Conservation (phyloP, 2,329 filamentous ascomycete species). For the Venturia carpophila region DNA sequence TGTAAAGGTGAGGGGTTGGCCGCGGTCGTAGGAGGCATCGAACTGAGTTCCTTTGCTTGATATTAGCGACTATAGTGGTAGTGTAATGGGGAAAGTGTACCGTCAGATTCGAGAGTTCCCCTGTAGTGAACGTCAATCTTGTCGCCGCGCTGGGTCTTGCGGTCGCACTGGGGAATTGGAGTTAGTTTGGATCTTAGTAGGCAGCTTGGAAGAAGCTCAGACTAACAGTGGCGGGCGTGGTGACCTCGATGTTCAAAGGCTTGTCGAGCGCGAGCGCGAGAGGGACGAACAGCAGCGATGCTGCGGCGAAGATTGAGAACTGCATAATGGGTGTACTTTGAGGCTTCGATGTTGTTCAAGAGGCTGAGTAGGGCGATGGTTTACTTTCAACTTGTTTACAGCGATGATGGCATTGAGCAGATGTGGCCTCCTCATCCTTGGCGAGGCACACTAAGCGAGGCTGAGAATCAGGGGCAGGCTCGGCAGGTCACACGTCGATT, state of each 20-base stretch:
- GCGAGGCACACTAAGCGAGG: background rate
- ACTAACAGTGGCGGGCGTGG: conserved; percentile 52
- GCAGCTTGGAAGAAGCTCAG: no score
- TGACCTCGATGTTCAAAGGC: conserved; percentile 68
- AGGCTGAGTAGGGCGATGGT: background rate
- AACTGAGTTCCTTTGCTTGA: conserved; percentile 50
- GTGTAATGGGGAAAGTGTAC: conserved; percentile 36
- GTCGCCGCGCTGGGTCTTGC: conserved; percentile 65
- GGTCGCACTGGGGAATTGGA: conserved; percentile 49
- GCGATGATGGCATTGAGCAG: background rate
- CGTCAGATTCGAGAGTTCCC: conserved; percentile 66
- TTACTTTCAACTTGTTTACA: background rate
- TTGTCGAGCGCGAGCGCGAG: conserved; percentile 47
- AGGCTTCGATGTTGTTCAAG: background rate
- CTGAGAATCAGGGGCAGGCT: background rate
- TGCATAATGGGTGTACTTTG: conserved; percentile 10
- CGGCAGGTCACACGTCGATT: background rate
- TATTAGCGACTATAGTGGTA: conserved; percentile 28
- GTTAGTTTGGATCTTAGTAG: background rate
- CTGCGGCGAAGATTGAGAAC: conserved; percentile 16
- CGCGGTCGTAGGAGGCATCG: conserved; percentile 62
- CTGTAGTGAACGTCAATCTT: conserved; percentile 80
- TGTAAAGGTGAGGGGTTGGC: conserved; percentile 67
- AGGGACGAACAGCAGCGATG: conserved; percentile 25
- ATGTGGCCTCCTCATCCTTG: background rate